Evolutionary conservation across 73 alveolate species (phyloP), one percentile per base, ranked within the genome.

Genomic region (Symbiodinium natans): DNA sequence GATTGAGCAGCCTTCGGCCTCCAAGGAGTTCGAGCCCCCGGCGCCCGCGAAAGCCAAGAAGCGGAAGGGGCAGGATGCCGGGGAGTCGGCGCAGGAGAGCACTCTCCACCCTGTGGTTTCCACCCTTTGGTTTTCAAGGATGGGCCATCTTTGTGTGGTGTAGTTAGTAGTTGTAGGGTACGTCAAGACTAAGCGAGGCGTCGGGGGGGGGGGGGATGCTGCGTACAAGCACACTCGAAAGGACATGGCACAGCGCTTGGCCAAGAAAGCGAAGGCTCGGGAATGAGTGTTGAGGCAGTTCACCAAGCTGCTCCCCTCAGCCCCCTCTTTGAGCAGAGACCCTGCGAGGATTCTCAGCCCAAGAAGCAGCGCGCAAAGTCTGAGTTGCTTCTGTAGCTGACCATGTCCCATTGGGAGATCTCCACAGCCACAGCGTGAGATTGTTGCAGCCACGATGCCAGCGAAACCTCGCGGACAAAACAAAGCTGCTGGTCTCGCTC

Each of bases 181-280:
- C n/a, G n/a, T n/a, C n/a, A n/a, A n/a, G n/a, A n/a, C n/a, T n/a
- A n/a, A n/a, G n/a, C n/a, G 59, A 46, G 59, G 59, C 13, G 6
- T 46, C 59, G 13, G 13, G 13, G 59, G 59, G 59, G 6, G 6
- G 6, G 13, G 59, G 59, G 59, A 46, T 46, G 6, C 31, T 56
- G 6, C 33, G 1, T 63, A 21, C 34, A 7, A 23, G 80, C 10
- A 11, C 33, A 19, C 29, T 74, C 41, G 93, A 5, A 23, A 90
- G 97, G 97, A 90, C 80, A 90, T 90, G 87, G 97, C 97, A 11
- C 97, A 90, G 52, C 97, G 97, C 33, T 73, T 90, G 87, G 97
- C 97, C 75, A 90, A 42, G 88, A 90, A 90, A 43, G 87, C 89
- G 52, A 68, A 90, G 77, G 88, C 88, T n/a, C n/a, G n/a, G n/a